These are phyloP conservation scores for Hirschioporus abietinus DNA, from an alignment of 768 basidiomycete genomes.

Conservation along the genomic window DNA sequence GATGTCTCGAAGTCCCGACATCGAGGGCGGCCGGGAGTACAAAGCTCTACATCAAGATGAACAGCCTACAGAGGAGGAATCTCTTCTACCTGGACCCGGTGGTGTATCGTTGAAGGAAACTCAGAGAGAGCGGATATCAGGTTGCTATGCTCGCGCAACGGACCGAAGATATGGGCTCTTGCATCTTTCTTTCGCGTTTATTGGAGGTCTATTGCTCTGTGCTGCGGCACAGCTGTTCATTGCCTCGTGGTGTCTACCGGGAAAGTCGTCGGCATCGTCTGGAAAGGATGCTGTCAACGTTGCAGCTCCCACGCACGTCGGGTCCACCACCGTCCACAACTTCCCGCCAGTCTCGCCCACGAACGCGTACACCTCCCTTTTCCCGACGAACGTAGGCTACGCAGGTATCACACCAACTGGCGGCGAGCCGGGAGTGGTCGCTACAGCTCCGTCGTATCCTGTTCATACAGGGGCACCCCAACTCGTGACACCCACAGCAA, in stretches of 20 bases:
- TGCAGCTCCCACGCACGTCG: conserved; percentile 62
- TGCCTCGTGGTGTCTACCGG: conserved; percentile 20
- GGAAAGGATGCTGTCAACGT: conserved; percentile 21
- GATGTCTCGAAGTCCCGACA: conserved; percentile 6
- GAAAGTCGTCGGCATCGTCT: background rate
- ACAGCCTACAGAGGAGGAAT: conserved; percentile 26
- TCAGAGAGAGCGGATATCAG: conserved; percentile 5
- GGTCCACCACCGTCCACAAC: conserved; percentile 62
- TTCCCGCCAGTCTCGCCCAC: conserved; percentile 74
- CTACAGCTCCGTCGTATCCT: conserved; percentile 75
- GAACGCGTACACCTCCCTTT: conserved; percentile 64
- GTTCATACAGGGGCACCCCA: conserved; percentile 64
- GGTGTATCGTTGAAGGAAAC: conserved; percentile 6
- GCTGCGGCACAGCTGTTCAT: conserved; percentile 44
- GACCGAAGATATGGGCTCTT: conserved; percentile 13
- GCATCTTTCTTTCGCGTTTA: conserved; percentile 46
- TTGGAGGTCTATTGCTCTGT: conserved; percentile 47
- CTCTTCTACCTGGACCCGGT: conserved; percentile 28
- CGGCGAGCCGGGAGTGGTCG: conserved; percentile 66
- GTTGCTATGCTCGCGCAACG: background rate
- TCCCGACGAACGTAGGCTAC: conserved; percentile 75
- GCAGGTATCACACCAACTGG: conserved; percentile 76
- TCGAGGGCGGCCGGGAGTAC: conserved; percentile 9
- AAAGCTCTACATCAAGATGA: conserved; percentile 12
- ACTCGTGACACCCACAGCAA: conserved; percentile 48